These are phyloP conservation scores for Colletotrichum filicis DNA, from an alignment of 2,329 filamentous ascomycete genomes.

Conservation along the genomic window DNA sequence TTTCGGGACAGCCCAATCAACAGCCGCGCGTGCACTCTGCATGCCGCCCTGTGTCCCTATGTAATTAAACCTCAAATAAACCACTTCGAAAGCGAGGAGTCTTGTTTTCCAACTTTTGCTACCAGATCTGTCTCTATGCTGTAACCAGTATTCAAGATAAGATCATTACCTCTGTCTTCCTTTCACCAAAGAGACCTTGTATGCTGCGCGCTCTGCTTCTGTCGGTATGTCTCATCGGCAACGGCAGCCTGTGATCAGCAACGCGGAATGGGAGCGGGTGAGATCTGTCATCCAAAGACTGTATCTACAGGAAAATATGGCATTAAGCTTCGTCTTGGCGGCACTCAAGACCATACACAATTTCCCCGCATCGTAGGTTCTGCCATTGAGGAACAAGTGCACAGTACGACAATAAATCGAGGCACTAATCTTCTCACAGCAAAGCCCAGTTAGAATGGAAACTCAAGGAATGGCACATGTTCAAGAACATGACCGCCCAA, in stretches of 20 bases:
- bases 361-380: constrained; percentile 1
- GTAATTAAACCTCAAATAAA: no score
- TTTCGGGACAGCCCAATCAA: background rate
- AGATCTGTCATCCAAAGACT: background rate
- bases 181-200: no score
- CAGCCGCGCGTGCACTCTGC: no score
- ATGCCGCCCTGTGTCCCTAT: background rate
- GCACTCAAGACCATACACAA: background rate
- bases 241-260: background rate
- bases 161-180: no score
- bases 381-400: no score
- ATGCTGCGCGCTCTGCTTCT: background rate
- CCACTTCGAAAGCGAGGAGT: no score
- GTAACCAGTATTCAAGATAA: no score
- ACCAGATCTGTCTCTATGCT: no score
- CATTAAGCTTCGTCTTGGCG: background rate
- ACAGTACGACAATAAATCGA: no score
- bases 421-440: background rate
- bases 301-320: background rate
- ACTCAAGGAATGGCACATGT: constrained; percentile 4
- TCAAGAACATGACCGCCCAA: background rate
- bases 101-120: no score
- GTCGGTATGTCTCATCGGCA: background rate
- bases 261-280: background rate
- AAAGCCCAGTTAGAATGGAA: constrained; percentile 10